phyloP scores from a whole-genome alignment of 2,329 filamentous ascomycete genomes.

The Arthrobotrys sphaeroides region DNA sequence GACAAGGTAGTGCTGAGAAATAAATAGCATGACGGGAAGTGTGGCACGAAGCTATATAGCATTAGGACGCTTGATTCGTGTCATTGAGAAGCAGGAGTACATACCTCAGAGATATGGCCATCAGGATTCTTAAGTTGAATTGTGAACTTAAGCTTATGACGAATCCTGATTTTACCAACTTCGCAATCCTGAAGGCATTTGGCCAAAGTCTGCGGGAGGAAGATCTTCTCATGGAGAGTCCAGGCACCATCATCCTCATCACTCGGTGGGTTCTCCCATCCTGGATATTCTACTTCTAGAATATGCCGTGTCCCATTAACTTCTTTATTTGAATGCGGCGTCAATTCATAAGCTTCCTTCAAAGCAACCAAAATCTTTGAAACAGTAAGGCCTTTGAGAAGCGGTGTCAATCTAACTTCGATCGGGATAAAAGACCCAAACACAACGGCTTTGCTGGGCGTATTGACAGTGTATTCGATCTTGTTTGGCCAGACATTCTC shows the following conservation, averaged over 20 bases:
- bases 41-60: constrained; percentile 77
- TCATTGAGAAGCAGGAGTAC: constrained; percentile 54
- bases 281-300: constrained; percentile 29
- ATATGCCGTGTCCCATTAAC: constrained; percentile 36
- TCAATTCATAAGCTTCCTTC: constrained; percentile 78
- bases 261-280: constrained; percentile 59
- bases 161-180: constrained; percentile 85
- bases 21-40: constrained; percentile 90
- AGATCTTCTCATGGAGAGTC: constrained; percentile 70
- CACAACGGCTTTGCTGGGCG: constrained; percentile 91
- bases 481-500: constrained; percentile 99
- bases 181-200: constrained; percentile 90
- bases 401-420: constrained; percentile 84
- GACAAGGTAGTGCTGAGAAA: constrained; percentile 89
- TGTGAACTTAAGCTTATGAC: constrained; percentile 90
- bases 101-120: constrained; percentile 87
- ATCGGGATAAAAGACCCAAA: constrained; percentile 87
- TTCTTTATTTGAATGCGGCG: constrained; percentile 61
- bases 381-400: constrained; percentile 86
- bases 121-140: constrained; percentile 94
- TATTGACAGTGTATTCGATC: constrained; percentile 91
- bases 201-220: constrained; percentile 81
- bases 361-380: constrained; percentile 83
- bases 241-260: constrained; percentile 63
- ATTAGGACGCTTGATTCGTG: neutral